Evolutionary conservation across 257 asterid genomes (phyloP), one percentile per base, ranked within the genome.

Genomic region (Solanum rostratum): DNA sequence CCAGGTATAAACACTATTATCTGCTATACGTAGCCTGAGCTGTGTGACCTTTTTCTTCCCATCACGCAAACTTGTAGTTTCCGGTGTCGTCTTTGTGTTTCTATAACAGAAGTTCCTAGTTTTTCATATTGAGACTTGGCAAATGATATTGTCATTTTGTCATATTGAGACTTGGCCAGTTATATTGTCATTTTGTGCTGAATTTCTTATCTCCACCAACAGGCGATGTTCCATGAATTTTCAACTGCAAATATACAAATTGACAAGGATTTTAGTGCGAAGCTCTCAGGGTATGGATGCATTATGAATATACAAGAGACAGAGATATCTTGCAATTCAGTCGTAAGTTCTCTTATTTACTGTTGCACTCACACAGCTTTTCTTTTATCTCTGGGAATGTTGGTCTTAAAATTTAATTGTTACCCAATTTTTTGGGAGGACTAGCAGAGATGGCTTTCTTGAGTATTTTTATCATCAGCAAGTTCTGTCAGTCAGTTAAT

Each of bases 141-240:
- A 27, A 50, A 29, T 43, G 57, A n/a, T 78, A 29, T 19, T 19
- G 18, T 49, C 81, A 74, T 50, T 50, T 49, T 74, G 50, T 50
- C 27, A 76, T 49, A 30, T 24, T 9, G 43, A 15, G 15, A 19
- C 63, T 10, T 50, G 63, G 0, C 29, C 45, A 50, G 18, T 43
- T 39, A n/a, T 78, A 29, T 19, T 19, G 18, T 49, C 81, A 74
- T 50, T 50, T 49, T 74, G 50, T 50, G 3, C 63, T 78, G 19
- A 78, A 78, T 78, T 78, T 78, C 29, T 78, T 2, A 9, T 78
- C 15, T 78, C 63, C 27, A 27, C 29, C 12, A 50, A 87, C 94
- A 95, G 99, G 99, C 99, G 62, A 95, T 95, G 99, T 95, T 93
- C 90, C 97, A 94, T 62, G 99, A 95, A 78, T 92, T 95, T 87